Percentiles rank a stretch among this genome's conserved stretches.
These are phyloP conservation scores for Lathyrus sativus DNA, from an alignment of 306 rosid species.

Conservation along the genomic window DNA sequence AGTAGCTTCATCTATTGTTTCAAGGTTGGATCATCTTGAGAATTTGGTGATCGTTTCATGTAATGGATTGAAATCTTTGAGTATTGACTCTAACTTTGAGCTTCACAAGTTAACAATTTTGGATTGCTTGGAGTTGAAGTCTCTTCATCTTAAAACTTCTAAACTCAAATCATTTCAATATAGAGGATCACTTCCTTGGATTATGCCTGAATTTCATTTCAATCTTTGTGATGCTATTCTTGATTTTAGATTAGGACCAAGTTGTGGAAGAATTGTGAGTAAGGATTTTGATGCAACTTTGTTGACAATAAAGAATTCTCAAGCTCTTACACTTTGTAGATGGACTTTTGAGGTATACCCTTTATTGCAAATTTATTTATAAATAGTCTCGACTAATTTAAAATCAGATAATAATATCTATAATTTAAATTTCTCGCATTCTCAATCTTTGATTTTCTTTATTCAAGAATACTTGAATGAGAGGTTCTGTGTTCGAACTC, in stretches of 20 bases:
- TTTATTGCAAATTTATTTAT: background rate
- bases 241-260: conserved; percentile 66
- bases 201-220: conserved; percentile 62
- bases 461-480: too few relatives aligned
- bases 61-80: conserved; percentile 54
- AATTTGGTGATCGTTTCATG: conserved; percentile 62
- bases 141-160: conserved; percentile 49
- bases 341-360: conserved; percentile 75
- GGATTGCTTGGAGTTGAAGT: conserved; percentile 61
- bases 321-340: conserved; percentile 59
- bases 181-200: conserved; percentile 61
- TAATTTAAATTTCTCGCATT: background rate
- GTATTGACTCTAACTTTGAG: conserved; percentile 49
- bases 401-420: too few relatives aligned
- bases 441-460: background rate
- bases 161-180: conserved; percentile 58
- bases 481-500: too few relatives aligned
- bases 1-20: conserved; percentile 54
- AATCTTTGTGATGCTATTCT: conserved; percentile 70
- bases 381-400: too few relatives aligned
- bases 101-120: conserved; percentile 56
- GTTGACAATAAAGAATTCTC: conserved; percentile 68
- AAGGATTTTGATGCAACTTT: conserved; percentile 68
- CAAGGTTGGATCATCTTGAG: conserved; percentile 58
- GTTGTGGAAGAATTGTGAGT: conserved; percentile 33